Evolutionary conservation across 352 stramenopile genomes (phyloP).

Genomic region (Phytopythium oedochilum): DNA sequence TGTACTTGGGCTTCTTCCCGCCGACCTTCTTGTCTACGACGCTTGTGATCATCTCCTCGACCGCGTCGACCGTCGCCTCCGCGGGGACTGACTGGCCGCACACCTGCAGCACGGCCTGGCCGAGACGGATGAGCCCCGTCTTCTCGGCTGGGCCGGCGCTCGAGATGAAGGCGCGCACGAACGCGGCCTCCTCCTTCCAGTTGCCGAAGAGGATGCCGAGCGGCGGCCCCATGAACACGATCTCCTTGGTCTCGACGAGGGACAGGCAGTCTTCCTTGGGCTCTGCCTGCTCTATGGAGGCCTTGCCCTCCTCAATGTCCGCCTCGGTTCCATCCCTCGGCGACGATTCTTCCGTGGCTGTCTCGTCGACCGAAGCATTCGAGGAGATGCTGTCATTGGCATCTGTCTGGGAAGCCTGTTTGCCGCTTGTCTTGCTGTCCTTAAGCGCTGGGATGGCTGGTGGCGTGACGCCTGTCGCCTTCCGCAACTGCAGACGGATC

Average conservation of each 20-base stretch:
- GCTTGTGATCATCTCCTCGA: slow-evolving; percentile 72
- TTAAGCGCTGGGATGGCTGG: not conserved
- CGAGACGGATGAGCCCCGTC: slow-evolving; percentile 45
- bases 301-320: slow-evolving; percentile 3
- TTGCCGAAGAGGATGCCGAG: slow-evolving; percentile 83
- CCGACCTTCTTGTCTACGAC: slow-evolving; percentile 10
- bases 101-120: slow-evolving; percentile 75
- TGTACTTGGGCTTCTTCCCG: slow-evolving; percentile 30
- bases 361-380: not conserved
- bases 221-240: slow-evolving; percentile 60
- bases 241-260: slow-evolving; percentile 29
- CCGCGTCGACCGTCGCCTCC: slow-evolving; percentile 41
- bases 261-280: slow-evolving; percentile 12
- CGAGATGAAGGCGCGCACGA: slow-evolving; percentile 78
- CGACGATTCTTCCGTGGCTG: slow-evolving; percentile 10
- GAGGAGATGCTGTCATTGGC: not conserved
- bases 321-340: slow-evolving; percentile 2
- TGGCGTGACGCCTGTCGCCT: slow-evolving; percentile 1
- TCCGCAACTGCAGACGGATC: slow-evolving; percentile 21
- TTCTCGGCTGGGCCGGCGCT: slow-evolving; percentile 68
- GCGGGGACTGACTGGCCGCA: slow-evolving; percentile 56
- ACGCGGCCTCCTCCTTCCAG: slow-evolving; percentile 73
- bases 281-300: not conserved
- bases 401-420: not conserved
- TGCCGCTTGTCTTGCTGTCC: not conserved